These are phyloP conservation scores for Pestalotiopsis sp. DNA, from an alignment of 2,329 filamentous ascomycete genomes.

Conservation along the genomic window DNA sequence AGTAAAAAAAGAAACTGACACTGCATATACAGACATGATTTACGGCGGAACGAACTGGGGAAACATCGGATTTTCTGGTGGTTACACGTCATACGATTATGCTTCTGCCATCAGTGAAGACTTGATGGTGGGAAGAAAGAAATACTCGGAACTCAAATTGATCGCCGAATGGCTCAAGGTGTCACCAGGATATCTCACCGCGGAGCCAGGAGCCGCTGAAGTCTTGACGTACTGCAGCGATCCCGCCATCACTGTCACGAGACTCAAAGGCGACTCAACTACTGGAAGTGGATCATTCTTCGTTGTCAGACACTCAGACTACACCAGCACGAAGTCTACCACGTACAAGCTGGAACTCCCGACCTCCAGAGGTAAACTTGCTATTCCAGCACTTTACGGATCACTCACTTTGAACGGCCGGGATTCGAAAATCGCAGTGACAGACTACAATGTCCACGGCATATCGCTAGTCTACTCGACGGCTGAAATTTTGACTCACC, in stretches of 20 bases:
- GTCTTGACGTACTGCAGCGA: slow-evolving; percentile 49
- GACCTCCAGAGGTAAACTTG: slow-evolving; percentile 20
- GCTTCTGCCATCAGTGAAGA: slow-evolving; percentile 68
- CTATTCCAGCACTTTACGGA: slow-evolving; percentile 24
- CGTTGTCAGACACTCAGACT: slow-evolving; percentile 16
- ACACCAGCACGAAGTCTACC: slow-evolving; percentile 19
- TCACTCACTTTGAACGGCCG: slow-evolving; percentile 42
- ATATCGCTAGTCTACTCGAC: slow-evolving; percentile 68
- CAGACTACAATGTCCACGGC: slow-evolving; percentile 66
- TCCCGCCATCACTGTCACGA: slow-evolving; percentile 45
- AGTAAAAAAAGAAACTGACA: neutral
- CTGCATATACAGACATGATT: slow-evolving; percentile 45
- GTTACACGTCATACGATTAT: slow-evolving; percentile 62
- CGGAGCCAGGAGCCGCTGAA: slow-evolving; percentile 47
- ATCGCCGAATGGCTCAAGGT: slow-evolving; percentile 75
- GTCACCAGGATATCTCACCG: slow-evolving; percentile 69
- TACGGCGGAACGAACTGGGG: slow-evolving; percentile 86
- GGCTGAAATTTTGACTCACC: slow-evolving; percentile 69
- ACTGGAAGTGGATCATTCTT: slow-evolving; percentile 20
- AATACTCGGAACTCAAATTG: slow-evolving; percentile 80
- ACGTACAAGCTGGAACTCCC: slow-evolving; percentile 20
- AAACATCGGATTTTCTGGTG: slow-evolving; percentile 71
- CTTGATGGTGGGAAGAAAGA: slow-evolving; percentile 68
- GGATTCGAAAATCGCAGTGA: slow-evolving; percentile 70
- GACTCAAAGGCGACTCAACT: slow-evolving; percentile 17